phyloP scores from a whole-genome alignment of 2,329 filamentous ascomycete species.

The Fusarium kyushuense region DNA sequence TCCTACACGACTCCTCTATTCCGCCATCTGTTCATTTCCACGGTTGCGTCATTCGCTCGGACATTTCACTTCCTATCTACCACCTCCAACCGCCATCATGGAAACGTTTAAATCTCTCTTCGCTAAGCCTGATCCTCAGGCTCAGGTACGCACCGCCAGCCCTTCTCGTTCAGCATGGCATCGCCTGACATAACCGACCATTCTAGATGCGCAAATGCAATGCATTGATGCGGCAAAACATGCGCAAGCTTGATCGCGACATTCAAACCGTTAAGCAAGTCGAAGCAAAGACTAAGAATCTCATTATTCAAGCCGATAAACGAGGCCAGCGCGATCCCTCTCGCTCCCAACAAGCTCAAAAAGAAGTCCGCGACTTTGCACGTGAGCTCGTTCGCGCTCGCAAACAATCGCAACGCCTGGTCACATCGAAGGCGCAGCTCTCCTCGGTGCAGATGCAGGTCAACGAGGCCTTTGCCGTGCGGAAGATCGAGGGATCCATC shows the following conservation, averaged over 20 bases:
- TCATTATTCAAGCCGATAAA: slow-evolving; percentile 85
- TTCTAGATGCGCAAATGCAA: slow-evolving; percentile 94
- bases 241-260: slow-evolving; percentile 94
- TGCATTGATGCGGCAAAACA: slow-evolving; percentile 86
- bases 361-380: slow-evolving; percentile 89
- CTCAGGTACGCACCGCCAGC: slow-evolving; percentile 73
- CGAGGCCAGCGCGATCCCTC: slow-evolving; percentile 84
- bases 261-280: slow-evolving; percentile 81
- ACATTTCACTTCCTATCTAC: slow-evolving; percentile 11
- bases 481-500: slow-evolving; percentile 95
- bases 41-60: slow-evolving; percentile 46
- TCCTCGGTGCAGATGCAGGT: slow-evolving; percentile 97
- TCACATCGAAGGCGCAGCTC: slow-evolving; percentile 91
- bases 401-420: slow-evolving; percentile 77
- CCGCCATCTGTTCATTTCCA: slow-evolving; percentile 28
- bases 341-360: slow-evolving; percentile 80
- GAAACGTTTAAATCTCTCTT: slow-evolving; percentile 88
- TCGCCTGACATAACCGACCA: slow-evolving; percentile 9
- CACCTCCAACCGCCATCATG: slow-evolving; percentile 66
- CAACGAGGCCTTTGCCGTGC: slow-evolving; percentile 92
- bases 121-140: slow-evolving; percentile 91
- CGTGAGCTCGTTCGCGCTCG: slow-evolving; percentile 87
- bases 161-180: background rate
- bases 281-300: slow-evolving; percentile 85
- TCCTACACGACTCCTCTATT: slow-evolving; percentile 2